A percentile compares a stretch with the other conserved stretches of the same genome.
Evolutionary conservation across 2,329 filamentous ascomycete species (phyloP).

Genomic region (Trichoderma guizhouense): DNA sequence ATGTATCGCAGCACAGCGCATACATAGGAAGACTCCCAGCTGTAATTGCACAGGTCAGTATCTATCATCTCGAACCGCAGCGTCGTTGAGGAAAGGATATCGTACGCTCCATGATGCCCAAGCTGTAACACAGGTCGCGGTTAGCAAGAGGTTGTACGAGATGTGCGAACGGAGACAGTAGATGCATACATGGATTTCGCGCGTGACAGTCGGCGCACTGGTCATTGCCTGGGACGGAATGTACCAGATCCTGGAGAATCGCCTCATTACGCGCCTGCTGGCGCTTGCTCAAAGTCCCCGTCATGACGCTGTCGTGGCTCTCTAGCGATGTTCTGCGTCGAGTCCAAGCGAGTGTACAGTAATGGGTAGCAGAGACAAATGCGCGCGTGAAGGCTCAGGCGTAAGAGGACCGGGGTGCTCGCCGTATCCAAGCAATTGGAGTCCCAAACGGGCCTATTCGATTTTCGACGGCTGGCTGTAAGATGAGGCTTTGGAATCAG

Average conservation of each 20-base stretch:
- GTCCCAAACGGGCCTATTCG: slow-evolving; percentile 3
- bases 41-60: slow-evolving; percentile 36
- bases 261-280: slow-evolving; percentile 98
- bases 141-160: slow-evolving; percentile 27
- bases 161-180: slow-evolving; percentile 12
- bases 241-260: slow-evolving; percentile 82
- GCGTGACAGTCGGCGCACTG: slow-evolving; percentile 90
- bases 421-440: slow-evolving; percentile 2
- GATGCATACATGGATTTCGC: slow-evolving; percentile 76
- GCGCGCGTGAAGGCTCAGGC: slow-evolving; percentile 5
- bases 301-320: slow-evolving; percentile 50
- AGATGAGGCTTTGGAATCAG: slow-evolving; percentile 15
- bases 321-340: not conserved
- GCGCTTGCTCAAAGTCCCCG: slow-evolving; percentile 80
- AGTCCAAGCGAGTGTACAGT: not conserved
- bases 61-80: not conserved
- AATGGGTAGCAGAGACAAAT: not conserved
- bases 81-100: slow-evolving; percentile 24
- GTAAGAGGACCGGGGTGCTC: slow-evolving; percentile 10
- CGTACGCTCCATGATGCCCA: slow-evolving; percentile 97
- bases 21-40: slow-evolving; percentile 94
- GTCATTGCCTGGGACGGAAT: slow-evolving; percentile 80
- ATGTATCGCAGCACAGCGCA: slow-evolving; percentile 94
- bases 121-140: slow-evolving; percentile 47
- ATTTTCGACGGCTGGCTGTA: slow-evolving; percentile 18